These are phyloP conservation scores for Neonectria magnoliae DNA, from an alignment of 2,329 filamentous ascomycete species.

Conservation along the genomic window DNA sequence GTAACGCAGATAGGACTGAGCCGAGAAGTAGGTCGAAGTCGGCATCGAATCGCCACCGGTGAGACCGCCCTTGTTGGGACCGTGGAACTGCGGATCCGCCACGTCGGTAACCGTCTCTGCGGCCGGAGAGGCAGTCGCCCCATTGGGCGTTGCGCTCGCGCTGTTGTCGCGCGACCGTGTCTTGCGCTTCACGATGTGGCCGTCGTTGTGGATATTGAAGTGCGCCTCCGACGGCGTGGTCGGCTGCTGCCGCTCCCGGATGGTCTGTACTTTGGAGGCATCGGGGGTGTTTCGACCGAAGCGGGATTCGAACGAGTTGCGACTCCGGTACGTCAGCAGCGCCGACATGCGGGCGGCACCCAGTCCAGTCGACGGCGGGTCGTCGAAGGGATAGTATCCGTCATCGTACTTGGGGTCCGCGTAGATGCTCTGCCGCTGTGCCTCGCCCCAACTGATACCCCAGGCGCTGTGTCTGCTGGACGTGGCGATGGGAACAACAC, in stretches of 20 bases:
- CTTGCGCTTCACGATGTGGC: slow-evolving; percentile 71
- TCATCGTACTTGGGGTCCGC: slow-evolving; percentile 98
- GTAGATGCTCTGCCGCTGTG: slow-evolving; percentile 93
- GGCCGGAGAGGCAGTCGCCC: slow-evolving; percentile 35
- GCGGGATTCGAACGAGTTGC: slow-evolving; percentile 94
- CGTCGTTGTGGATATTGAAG: slow-evolving; percentile 85
- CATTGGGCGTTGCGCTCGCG: slow-evolving; percentile 36
- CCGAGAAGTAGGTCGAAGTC: slow-evolving; percentile 92
- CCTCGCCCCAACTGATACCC: slow-evolving; percentile 92
- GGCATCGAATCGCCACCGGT: slow-evolving; percentile 62
- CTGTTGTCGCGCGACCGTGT: slow-evolving; percentile 60
- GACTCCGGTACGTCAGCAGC: slow-evolving; percentile 92
- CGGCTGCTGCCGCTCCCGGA: slow-evolving; percentile 73
- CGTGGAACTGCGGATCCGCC: slow-evolving; percentile 74
- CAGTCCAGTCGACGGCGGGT: slow-evolving; percentile 86
- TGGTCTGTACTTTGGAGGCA: slow-evolving; percentile 82
- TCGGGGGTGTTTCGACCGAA: slow-evolving; percentile 95
- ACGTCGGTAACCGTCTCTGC: slow-evolving; percentile 40
- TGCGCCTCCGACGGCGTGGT: slow-evolving; percentile 75
- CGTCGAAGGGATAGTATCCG: slow-evolving; percentile 89
- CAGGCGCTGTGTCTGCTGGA: slow-evolving; percentile 87
- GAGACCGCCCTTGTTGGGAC: slow-evolving; percentile 63
- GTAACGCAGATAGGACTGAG: slow-evolving; percentile 96
- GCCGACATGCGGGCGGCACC: slow-evolving; percentile 97
- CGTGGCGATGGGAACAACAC: slow-evolving; percentile 84